A percentile compares a stretch with the other conserved stretches of the same genome.
Conservation (phyloP, 345 rosid genomes). For the Bruguiera gymnorhiza region DNA sequence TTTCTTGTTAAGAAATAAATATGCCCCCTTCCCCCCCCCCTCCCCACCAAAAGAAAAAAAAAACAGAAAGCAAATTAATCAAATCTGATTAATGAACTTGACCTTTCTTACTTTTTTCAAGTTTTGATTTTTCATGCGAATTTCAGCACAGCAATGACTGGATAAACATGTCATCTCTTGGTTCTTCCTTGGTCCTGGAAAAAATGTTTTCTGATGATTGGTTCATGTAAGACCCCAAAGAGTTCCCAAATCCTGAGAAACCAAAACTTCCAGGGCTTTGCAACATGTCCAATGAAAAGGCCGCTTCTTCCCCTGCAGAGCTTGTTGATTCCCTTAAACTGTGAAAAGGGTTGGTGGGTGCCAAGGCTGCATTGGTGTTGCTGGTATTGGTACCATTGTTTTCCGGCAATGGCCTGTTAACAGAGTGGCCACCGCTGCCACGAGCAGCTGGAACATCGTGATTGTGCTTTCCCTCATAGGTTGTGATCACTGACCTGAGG, state of each 20-base stretch:
- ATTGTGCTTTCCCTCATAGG: slow-evolving; percentile 94
- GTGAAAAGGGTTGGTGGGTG: slow-evolving; percentile 27
- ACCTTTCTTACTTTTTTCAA: background rate
- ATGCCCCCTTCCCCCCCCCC: background rate
- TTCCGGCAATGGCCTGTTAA: slow-evolving; percentile 33
- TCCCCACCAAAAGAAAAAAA: background rate
- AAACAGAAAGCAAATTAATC: background rate
- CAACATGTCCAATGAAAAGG: slow-evolving; percentile 46
- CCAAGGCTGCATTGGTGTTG: slow-evolving; percentile 21
- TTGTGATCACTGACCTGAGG: slow-evolving; percentile 78
- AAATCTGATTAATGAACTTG: slow-evolving; percentile 1
- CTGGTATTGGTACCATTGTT: slow-evolving; percentile 10
- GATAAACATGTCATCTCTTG: slow-evolving; percentile 49
- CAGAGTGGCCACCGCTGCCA: slow-evolving; percentile 50
- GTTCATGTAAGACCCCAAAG: slow-evolving; percentile 41
- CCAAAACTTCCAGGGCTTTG: slow-evolving; percentile 39
- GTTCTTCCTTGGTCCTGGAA: slow-evolving; percentile 71
- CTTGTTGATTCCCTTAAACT: slow-evolving; percentile 18
- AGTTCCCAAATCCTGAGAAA: slow-evolving; percentile 38
- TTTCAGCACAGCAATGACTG: slow-evolving; percentile 47
- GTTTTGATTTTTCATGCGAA: background rate
- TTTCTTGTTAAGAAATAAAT: background rate
- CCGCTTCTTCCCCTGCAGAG: slow-evolving; percentile 39
- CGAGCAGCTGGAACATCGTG: slow-evolving; percentile 86
- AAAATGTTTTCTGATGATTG: slow-evolving; percentile 33